Evolutionary conservation across 2,329 filamentous ascomycete species (phyloP), one percentile per base, ranked within the genome.

Genomic region (Kalaharituber pfeilii): DNA sequence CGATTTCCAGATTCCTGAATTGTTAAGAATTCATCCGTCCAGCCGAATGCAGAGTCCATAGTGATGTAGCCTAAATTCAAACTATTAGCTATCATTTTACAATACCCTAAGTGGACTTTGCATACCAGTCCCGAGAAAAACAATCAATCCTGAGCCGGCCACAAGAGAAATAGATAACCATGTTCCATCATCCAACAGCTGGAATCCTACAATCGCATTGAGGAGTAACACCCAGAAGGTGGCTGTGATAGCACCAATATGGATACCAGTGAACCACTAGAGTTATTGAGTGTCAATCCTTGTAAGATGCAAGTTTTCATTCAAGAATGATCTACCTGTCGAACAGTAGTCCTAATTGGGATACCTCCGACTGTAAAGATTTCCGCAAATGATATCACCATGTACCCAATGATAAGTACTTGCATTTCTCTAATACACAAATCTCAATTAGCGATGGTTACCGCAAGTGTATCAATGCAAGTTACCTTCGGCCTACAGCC

Each of bases 291-390:
- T 13, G 24, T 47, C 24, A 47, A 25, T 25, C 15, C 25, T 15
- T 47, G 6, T 47, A 22, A 25, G 25, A 20, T 7, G 25, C 42
- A 24, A 22, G n/a, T 36, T 9, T 36, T 36, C 30, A 9, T 9
- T 9, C 9, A 9, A 9, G 30, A 36, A 36, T 36, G 30, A 36
- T 47, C 42, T 9, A 47, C 42, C 42, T 9, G 9, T 11, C 22
- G 11, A 20, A 47, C 8, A 9, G 11, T 22, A 11, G 8, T 22
- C 8, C 7, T 51, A 6, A 30, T 62, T 18, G 63, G 87, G 64
- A 98, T 89, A 27, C 82, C 84, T 62, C 91, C 91, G 30, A 96
- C 80, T 0, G 87, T 88, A 71, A 98, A 95, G 65, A 98, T 94
- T 68, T 96, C 91, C 70, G 88, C 95, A 64, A 98, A 84, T 64